These are phyloP conservation scores for Fusarium dimerum DNA, from an alignment of 2,329 filamentous ascomycete genomes.

Conservation along the genomic window DNA sequence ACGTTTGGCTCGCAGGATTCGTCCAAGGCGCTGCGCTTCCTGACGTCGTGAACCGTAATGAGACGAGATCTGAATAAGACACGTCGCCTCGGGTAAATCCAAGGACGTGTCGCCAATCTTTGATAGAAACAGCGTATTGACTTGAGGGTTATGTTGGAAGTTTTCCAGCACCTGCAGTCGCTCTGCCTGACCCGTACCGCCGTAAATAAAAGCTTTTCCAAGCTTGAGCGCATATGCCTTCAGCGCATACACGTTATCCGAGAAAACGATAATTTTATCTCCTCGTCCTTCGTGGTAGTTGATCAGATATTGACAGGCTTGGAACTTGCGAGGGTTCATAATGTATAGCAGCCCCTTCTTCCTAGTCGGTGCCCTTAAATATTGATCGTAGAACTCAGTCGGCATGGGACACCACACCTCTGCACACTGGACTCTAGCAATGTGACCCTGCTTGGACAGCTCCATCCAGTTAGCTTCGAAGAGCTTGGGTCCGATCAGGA, in stretches of 20 bases:
- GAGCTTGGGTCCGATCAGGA: slow-evolving; percentile 93
- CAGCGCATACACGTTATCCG: slow-evolving; percentile 93
- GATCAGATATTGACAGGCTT: slow-evolving; percentile 97
- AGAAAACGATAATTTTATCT: slow-evolving; percentile 98
- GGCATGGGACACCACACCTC: slow-evolving; percentile 99
- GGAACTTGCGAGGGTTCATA: slow-evolving; percentile 97
- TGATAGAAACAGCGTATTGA: slow-evolving; percentile 92
- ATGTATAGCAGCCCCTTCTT: slow-evolving; percentile 69
- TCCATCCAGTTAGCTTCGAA: slow-evolving; percentile 99
- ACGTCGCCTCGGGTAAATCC: slow-evolving; percentile 93
- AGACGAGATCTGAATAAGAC: slow-evolving; percentile 94
- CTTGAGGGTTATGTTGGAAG: slow-evolving; percentile 87
- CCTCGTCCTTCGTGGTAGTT: slow-evolving; percentile 94
- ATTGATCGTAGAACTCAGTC: slow-evolving; percentile 95
- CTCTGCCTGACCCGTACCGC: slow-evolving; percentile 82
- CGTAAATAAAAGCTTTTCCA: slow-evolving; percentile 87
- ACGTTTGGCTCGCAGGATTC: slow-evolving; percentile 91
- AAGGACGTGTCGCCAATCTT: slow-evolving; percentile 99
- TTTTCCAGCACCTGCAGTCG: slow-evolving; percentile 87
- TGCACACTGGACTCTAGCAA: slow-evolving; percentile 94
- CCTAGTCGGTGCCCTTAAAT: slow-evolving; percentile 67
- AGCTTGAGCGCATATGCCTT: slow-evolving; percentile 82
- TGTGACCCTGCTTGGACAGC: slow-evolving; percentile 92
- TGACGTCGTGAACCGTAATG: slow-evolving; percentile 97
- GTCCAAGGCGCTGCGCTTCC: slow-evolving; percentile 89